Evolutionary conservation across 2,329 filamentous ascomycete genomes (phyloP), one percentile per base, ranked within the genome.

Genomic region (Fusarium fracticaudum): DNA sequence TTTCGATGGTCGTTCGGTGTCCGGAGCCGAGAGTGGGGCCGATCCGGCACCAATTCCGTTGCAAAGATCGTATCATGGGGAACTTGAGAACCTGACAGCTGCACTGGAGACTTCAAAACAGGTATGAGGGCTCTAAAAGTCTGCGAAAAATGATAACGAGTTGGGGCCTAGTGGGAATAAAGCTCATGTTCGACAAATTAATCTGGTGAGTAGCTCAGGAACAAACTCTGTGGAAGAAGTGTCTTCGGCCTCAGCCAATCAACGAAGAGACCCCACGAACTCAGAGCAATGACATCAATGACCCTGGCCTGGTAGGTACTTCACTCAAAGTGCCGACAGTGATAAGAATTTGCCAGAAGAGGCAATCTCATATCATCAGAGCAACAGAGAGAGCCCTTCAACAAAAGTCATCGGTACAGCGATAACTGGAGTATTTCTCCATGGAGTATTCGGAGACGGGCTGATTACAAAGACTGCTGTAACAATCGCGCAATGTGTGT

Each of bases 391-490:
- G 20, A 29, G 14, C 17, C 35, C 13, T n/a, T 29, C 5, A 54
- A 13, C 5, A 40, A 55, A 43, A 51, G n/a, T 20, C 44, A 37
- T 37, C 18, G 22, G 50, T 8, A 17, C 13, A 20, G 20, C 17
- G 12, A 40, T 5, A 18, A 35, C 41, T 55, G 15, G 15, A 48
- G 22, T 26, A 20, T 35, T 29, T 60, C 51, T 17, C 40, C 35
- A 43, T 57, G 45, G 40, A 54, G 68, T 5, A 31, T 47, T 57
- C 68, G 68, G 67, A 53, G 61, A 50, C 44, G 67, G 67, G 38
- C 9, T 71, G 67, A 66, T 70, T 70, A 70, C 67, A 54, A 70
- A 70, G 53, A 70, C 41, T 26, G 41, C 11, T 48, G 50, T 50
- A 24, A 54, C 47, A 57, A 70, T 70, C 64, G 66, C 66, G 66